Evolutionary conservation across 805 yeast genomes (phyloP).

Genomic region (Kurtzmaniella fragi): DNA sequence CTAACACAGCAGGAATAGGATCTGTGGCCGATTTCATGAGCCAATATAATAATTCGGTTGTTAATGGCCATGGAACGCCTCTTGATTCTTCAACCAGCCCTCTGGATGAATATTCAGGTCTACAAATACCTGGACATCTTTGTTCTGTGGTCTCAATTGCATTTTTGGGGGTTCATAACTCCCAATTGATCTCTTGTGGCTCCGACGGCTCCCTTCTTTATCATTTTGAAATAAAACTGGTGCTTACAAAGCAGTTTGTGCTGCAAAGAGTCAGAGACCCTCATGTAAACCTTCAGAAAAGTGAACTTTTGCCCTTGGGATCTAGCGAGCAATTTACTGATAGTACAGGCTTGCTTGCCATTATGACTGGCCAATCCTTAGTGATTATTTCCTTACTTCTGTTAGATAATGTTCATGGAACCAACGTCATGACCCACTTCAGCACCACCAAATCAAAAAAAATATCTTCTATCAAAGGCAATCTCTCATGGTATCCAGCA

Average conservation of each 20-base stretch:
- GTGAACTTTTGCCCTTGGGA: conserved; percentile 58
- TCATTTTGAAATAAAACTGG: conserved; percentile 59
- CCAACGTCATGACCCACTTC: conserved; percentile 43
- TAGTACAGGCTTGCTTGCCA: conserved; percentile 52
- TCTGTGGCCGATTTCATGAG: conserved; percentile 33
- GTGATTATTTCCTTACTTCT: conserved; percentile 48
- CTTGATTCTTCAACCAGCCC: background rate
- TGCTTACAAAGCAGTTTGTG: conserved; percentile 45
- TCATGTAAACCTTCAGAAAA: conserved; percentile 12
- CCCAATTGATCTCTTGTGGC: conserved; percentile 29
- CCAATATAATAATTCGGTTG: conserved; percentile 35
- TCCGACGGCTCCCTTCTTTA: conserved; percentile 43
- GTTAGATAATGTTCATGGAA: conserved; percentile 31
- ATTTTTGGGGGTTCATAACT: conserved; percentile 24
- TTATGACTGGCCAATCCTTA: conserved; percentile 48
- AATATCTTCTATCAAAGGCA: conserved; percentile 3
- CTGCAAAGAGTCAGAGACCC: conserved; percentile 48
- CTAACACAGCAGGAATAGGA: conserved; percentile 10
- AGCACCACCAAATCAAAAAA: conserved; percentile 45
- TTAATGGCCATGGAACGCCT: conserved; percentile 37
- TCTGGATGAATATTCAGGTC: background rate
- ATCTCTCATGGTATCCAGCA: background rate
- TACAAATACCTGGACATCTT: background rate
- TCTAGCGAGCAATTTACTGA: conserved; percentile 51
- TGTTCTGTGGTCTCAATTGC: background rate